Evolutionary conservation across 75 land plant genomes (phyloP).

Genomic region (Gnetum montanum): DNA sequence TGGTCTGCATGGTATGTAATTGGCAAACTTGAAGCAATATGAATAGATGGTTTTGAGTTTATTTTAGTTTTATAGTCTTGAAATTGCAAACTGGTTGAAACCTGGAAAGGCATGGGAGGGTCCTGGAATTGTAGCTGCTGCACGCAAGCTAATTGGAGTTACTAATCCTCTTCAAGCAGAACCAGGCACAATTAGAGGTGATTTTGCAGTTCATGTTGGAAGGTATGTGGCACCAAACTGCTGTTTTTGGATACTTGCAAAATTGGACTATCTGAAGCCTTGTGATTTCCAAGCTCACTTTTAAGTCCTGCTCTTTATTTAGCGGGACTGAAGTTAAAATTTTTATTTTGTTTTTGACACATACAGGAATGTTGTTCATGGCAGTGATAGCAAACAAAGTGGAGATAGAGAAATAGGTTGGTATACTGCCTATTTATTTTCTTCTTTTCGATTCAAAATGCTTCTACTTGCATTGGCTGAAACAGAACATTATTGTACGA

Average conservation of each 20-base stretch:
- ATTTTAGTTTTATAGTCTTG: background rate
- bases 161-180: slow-evolving; percentile 97
- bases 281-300: background rate
- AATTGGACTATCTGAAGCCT: background rate
- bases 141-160: slow-evolving; percentile 86
- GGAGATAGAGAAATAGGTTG: slow-evolving; percentile 94
- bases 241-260: too few species aligned
- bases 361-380: slow-evolving; percentile 97
- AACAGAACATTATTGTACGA: too few species aligned
- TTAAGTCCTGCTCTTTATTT: background rate
- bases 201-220: slow-evolving; percentile 92
- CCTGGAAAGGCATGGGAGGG: slow-evolving; percentile 92
- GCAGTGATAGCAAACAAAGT: slow-evolving; percentile 96
- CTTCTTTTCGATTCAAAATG: too few species aligned
- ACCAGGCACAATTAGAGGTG: slow-evolving; percentile 98
- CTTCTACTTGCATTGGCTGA: too few species aligned
- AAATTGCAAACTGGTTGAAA: background rate
- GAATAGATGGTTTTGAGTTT: background rate
- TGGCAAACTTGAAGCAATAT: background rate
- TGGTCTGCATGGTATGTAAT: slow-evolving; percentile 87
- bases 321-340: slow-evolving; percentile 3
- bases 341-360: too few species aligned
- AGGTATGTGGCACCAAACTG: slow-evolving; percentile 23
- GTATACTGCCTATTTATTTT: too few species aligned
- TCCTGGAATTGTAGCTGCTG: slow-evolving; percentile 92